A percentile compares a stretch with the other conserved stretches of the same genome.
Evolutionary conservation across 2,329 filamentous ascomycete species (phyloP).

Genomic region (Pezicula neosporulosa): DNA sequence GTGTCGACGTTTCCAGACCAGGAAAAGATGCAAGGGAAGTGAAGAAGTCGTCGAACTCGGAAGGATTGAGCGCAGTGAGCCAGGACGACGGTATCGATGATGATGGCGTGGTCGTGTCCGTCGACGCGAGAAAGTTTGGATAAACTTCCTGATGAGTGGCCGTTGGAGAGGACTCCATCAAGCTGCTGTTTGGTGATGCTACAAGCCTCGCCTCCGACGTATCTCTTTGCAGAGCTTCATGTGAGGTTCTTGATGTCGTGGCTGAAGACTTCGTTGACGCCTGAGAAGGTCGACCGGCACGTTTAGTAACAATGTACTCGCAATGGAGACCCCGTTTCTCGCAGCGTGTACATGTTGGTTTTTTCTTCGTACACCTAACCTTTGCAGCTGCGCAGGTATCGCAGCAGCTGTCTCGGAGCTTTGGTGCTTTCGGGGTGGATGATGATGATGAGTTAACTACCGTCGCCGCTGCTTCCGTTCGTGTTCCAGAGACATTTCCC

Average conservation of each 20-base stretch:
- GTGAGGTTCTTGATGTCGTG: no score
- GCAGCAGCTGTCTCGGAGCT: slow-evolving; percentile 5
- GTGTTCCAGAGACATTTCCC: no score
- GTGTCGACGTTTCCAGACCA: slow-evolving; percentile 1
- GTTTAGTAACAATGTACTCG: slow-evolving; percentile 4
- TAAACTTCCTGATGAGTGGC: neutral
- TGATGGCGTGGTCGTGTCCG: neutral
- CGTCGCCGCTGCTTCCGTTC: no score
- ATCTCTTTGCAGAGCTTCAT: no score
- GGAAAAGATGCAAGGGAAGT: neutral
- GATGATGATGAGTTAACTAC: no score
- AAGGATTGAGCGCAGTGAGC: no score
- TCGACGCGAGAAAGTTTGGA: no score
- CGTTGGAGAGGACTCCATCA: no score
- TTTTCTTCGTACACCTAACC: slow-evolving; percentile 4
- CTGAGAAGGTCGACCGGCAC: slow-evolving; percentile 2
- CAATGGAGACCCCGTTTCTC: neutral
- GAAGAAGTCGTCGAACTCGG: slow-evolving; percentile 4
- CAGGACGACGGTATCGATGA: neutral
- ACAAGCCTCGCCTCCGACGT: no score
- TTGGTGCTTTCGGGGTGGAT: no score
- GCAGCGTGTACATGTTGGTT: slow-evolving; percentile 3
- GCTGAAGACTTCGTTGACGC: no score
- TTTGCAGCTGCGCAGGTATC: slow-evolving; percentile 3
- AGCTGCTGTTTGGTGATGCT: no score